Conservation (phyloP, 495 filamentous ascomycete genomes). For the Pyrenula massariospora region DNA sequence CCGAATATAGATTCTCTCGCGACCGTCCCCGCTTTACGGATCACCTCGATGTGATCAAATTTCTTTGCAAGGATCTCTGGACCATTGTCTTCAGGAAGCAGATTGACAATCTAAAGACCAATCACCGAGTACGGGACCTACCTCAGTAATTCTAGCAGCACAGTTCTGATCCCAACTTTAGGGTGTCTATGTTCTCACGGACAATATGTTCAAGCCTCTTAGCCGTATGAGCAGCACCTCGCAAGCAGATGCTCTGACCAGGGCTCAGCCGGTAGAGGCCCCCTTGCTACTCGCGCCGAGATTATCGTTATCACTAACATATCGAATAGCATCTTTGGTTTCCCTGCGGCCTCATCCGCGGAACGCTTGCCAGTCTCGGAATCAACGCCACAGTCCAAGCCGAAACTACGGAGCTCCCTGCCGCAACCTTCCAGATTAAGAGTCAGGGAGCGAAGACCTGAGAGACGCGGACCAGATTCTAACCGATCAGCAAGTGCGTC, state of each 20-base stretch:
- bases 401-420: conserved; percentile 73
- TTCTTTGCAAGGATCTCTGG: conserved; percentile 97
- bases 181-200: conserved; percentile 93
- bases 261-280: conserved; percentile 66
- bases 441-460: conserved; percentile 51
- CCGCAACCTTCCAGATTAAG: conserved; percentile 94
- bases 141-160: background rate
- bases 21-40: conserved; percentile 79
- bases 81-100: conserved; percentile 88
- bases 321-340: conserved; percentile 73
- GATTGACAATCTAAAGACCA: conserved; percentile 96
- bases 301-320: conserved; percentile 6
- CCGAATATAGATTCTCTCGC: conserved; percentile 75
- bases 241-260: conserved; percentile 54
- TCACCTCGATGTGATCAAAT: conserved; percentile 88
- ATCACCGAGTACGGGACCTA: conserved; percentile 72
- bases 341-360: conserved; percentile 82
- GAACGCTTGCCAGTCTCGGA: conserved; percentile 78
- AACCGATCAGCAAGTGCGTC: background rate
- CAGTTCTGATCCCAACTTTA: conserved; percentile 22
- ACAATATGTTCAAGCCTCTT: conserved; percentile 85
- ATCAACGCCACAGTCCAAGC: conserved; percentile 85
- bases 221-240: conserved; percentile 72
- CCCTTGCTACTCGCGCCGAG: conserved; percentile 1
- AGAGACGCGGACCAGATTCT: conserved; percentile 2